These are phyloP conservation scores for Oryza meyeriana DNA, from an alignment of 176 grass and related monocot genomes.

Conservation along the genomic window DNA sequence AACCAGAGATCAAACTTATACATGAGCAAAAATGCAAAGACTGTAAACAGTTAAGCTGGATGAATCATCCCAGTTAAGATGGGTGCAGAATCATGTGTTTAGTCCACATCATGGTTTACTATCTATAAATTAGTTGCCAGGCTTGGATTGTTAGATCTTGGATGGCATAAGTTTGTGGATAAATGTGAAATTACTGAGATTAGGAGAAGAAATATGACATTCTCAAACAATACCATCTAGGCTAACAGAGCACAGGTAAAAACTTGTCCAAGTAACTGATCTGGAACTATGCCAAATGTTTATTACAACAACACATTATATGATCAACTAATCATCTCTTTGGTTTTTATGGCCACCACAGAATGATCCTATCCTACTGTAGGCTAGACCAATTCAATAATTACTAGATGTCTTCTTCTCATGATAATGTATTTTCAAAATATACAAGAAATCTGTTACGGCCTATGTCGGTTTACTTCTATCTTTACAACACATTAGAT, in stretches of 20 bases:
- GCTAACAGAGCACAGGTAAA: background rate
- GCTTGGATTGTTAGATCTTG: background rate
- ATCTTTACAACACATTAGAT: background rate
- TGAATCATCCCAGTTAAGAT: slow-evolving; percentile 1
- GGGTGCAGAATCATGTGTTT: background rate
- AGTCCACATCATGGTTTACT: background rate
- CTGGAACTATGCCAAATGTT: background rate
- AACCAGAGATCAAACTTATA: slow-evolving; percentile 24
- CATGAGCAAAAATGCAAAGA: background rate
- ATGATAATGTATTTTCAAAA: background rate
- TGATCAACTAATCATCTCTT: background rate
- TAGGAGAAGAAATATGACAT: background rate
- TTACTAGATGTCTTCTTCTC: background rate
- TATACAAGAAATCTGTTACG: background rate
- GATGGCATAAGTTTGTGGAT: background rate
- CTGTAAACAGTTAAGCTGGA: background rate
- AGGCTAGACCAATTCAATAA: background rate
- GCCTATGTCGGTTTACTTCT: slow-evolving; percentile 2
- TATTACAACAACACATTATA: background rate
- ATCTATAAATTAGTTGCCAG: background rate
- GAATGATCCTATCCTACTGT: background rate
- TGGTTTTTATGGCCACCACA: background rate
- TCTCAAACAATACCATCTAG: background rate
- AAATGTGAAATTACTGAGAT: background rate
- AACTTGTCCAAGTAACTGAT: background rate